A percentile compares a stretch with the other conserved stretches of the same genome.
Conservation (phyloP, 2,329 filamentous ascomycete genomes). For the Blastomyces percursus region DNA sequence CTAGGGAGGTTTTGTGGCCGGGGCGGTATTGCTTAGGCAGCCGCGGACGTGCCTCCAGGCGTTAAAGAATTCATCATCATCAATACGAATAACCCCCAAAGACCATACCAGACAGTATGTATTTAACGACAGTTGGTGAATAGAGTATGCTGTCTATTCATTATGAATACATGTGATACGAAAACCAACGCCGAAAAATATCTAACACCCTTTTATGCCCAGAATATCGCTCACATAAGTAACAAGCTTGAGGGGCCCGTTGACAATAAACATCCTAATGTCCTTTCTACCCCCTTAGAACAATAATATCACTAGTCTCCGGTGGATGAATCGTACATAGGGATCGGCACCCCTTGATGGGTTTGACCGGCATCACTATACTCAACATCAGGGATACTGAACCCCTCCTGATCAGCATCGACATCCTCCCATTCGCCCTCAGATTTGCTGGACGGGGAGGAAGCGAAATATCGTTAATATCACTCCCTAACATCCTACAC, state of each 20-base stretch:
- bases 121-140: not conserved
- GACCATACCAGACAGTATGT: not conserved
- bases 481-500: conserved; percentile 1
- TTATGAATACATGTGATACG: not conserved
- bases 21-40: too few species aligned
- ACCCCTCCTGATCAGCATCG: not conserved
- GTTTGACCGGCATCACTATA: not conserved
- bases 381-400: not conserved
- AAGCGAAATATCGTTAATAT: conserved; percentile 2
- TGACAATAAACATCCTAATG: not conserved
- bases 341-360: not conserved
- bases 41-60: too few species aligned
- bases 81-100: too few species aligned
- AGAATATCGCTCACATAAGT: not conserved
- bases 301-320: not conserved
- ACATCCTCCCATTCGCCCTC: not conserved
- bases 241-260: not conserved
- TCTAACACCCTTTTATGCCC: not conserved
- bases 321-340: not conserved
- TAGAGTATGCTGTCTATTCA: not conserved
- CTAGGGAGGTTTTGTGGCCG: too few species aligned
- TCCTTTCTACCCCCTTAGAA: not conserved
- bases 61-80: too few species aligned
- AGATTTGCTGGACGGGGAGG: not conserved
- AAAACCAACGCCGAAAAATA: not conserved